These are phyloP conservation scores for Botrytis tulipae DNA, from an alignment of 2,329 filamentous ascomycete genomes.

Conservation along the genomic window DNA sequence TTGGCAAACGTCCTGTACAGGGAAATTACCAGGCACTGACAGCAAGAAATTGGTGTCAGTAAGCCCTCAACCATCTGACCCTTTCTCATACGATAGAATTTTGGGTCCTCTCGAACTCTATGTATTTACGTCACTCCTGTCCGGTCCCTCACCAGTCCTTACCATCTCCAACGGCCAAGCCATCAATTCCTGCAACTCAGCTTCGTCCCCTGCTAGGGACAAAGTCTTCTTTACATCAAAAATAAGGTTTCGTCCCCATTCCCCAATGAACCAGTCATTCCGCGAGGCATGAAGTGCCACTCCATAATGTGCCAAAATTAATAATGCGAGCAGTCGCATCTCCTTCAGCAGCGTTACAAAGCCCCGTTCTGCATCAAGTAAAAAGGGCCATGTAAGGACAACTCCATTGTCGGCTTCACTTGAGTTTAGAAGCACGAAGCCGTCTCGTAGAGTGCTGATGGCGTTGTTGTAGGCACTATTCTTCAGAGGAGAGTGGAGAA, in stretches of 20 bases:
- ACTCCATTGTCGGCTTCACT: background rate
- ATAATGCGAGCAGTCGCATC: background rate
- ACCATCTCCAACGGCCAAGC: background rate
- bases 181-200: background rate
- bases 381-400: background rate
- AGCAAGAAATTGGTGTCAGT: background rate
- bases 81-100: background rate
- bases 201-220: background rate
- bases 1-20: background rate
- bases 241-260: background rate
- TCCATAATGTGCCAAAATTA: background rate
- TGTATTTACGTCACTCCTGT: background rate
- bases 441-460: background rate
- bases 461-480: background rate
- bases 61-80: background rate
- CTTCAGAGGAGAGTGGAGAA: background rate
- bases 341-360: background rate
- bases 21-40: background rate
- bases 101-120: background rate
- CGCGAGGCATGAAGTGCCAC: background rate
- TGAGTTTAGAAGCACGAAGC: background rate
- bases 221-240: background rate
- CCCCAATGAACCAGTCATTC: background rate
- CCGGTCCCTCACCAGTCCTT: background rate
- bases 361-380: background rate